Evolutionary conservation across 2,329 filamentous ascomycete species (phyloP), one percentile per base, ranked within the genome.

Genomic region (Echinosphaeria canescens): DNA sequence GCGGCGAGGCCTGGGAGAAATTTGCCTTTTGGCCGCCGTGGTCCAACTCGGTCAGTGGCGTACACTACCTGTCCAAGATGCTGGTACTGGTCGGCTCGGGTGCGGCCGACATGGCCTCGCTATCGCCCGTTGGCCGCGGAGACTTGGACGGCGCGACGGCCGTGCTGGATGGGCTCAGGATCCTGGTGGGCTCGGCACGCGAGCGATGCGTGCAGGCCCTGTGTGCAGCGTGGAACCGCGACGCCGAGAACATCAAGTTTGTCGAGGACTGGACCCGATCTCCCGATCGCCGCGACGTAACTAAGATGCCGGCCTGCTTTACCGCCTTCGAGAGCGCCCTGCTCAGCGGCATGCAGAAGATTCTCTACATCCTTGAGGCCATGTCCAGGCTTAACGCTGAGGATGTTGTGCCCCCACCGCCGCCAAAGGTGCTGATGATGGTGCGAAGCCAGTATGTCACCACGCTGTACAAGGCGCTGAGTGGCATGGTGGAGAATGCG

Each of bases 401-500:
- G 25, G 72, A 80, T 40, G 82, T 98, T 34, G 71, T 95, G 30
- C 64, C 75, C 14, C 75, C 85, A 12, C 90, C 88, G 5, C 74
- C 81, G 19, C 61, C 74, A 6, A 98, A 95, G 47, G 54, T 93
- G 23, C 56, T 95, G 23, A 79, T 91, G 45, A 81, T 84, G 66
- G 81, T 95, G 11, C 68, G 84, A 35, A 75, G 72, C 35, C 81
- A 91, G 42, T 98, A 98, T 42, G 82, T 92, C 11, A 82, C 75
- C 5, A 92, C 84, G 30, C 54, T 98, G 23, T 95, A 95, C 50
- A 91, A 91, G 46, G 81, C 81, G 5, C 53, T 98, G 20, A 90
- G 80, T 39, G 88, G 85, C 13, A 85, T 98, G 70, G 82, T 98
- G 2, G 88, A 95, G 49, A 95, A 92, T 47, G 85, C 88, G 3